These are phyloP conservation scores for Phytophthora hibernalis DNA, from an alignment of 352 stramenopile species.

Conservation along the genomic window DNA sequence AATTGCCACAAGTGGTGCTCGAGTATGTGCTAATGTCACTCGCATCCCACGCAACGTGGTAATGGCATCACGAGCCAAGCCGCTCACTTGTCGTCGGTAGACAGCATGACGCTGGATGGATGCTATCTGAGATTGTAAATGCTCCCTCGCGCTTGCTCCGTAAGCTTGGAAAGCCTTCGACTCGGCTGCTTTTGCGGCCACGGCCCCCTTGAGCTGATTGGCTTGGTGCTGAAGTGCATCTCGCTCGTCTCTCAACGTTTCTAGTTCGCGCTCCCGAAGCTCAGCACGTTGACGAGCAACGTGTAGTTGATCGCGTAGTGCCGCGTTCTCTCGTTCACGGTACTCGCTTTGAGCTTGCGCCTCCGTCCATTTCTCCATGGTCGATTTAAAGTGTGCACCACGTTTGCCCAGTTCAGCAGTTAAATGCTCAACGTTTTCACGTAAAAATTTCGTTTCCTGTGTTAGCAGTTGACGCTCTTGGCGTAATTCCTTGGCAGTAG, in stretches of 20 bases:
- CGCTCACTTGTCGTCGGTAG: constrained; percentile 59
- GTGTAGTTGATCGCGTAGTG: constrained; percentile 67
- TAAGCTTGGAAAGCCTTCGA: constrained; percentile 79
- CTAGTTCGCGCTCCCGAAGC: constrained; percentile 44
- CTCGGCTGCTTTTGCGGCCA: constrained; percentile 75
- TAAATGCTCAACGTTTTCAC: constrained; percentile 59
- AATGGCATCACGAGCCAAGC: constrained; percentile 51
- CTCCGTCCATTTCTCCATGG: constrained; percentile 82
- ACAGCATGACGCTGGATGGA: constrained; percentile 63
- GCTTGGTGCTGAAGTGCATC: constrained; percentile 70
- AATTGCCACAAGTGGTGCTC: constrained; percentile 60
- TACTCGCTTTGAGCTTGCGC: constrained; percentile 67
- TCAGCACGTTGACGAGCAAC: constrained; percentile 46
- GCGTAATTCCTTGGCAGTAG: constrained; percentile 47
- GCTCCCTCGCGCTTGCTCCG: constrained; percentile 62
- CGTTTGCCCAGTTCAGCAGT: constrained; percentile 65
- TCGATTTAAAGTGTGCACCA: constrained; percentile 62
- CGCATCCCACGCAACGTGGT: constrained; percentile 47
- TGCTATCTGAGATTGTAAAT: constrained; percentile 63
- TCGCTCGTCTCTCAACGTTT: constrained; percentile 61
- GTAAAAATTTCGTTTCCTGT: constrained; percentile 64
- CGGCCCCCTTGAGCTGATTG: constrained; percentile 75
- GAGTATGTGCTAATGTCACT: constrained; percentile 48
- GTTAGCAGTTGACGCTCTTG: constrained; percentile 58
- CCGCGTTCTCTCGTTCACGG: constrained; percentile 57